A percentile compares a stretch with the other conserved stretches of the same genome.
Conservation (phyloP, 2,329 filamentous ascomycete genomes). For the Fusarium citri region DNA sequence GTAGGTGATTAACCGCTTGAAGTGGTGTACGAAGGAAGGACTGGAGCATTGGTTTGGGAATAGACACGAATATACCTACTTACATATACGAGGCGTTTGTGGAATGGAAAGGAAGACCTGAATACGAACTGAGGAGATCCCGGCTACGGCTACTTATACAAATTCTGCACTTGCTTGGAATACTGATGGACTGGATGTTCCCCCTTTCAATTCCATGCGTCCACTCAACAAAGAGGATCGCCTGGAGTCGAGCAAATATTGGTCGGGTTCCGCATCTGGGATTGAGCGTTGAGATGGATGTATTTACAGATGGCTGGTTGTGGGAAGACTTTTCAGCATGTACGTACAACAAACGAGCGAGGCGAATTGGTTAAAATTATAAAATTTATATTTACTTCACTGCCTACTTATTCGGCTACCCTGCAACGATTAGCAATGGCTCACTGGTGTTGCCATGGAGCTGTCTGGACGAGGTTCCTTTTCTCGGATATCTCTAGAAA, state of each 20-base stretch:
- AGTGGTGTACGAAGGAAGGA: constrained; percentile 24
- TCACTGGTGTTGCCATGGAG: no score
- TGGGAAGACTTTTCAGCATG: neutral
- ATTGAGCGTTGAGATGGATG: constrained; percentile 5
- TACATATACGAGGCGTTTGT: constrained; percentile 48
- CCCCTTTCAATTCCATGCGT: neutral
- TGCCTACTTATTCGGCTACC: neutral
- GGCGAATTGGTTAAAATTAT: constrained; percentile 17
- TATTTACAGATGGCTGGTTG: neutral
- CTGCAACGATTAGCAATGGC: neutral
- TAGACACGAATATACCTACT: constrained; percentile 46
- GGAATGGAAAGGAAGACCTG: constrained; percentile 18
- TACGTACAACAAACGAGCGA: constrained; percentile 9
- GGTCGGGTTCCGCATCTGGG: neutral
- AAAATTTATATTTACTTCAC: neutral
- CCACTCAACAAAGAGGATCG: constrained; percentile 5
- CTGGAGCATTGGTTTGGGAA: constrained; percentile 21
- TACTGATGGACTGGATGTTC: neutral
- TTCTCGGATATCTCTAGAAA: neutral
- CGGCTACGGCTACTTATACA: neutral
- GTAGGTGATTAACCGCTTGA: neutral
- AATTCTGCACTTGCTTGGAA: neutral
- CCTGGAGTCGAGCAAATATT: constrained; percentile 2
- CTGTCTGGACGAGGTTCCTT: no score
- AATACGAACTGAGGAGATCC: constrained; percentile 5